Base-by-base conservation (phyloP, 2,329 filamentous ascomycete species). In the Claviceps sp. region DNA sequence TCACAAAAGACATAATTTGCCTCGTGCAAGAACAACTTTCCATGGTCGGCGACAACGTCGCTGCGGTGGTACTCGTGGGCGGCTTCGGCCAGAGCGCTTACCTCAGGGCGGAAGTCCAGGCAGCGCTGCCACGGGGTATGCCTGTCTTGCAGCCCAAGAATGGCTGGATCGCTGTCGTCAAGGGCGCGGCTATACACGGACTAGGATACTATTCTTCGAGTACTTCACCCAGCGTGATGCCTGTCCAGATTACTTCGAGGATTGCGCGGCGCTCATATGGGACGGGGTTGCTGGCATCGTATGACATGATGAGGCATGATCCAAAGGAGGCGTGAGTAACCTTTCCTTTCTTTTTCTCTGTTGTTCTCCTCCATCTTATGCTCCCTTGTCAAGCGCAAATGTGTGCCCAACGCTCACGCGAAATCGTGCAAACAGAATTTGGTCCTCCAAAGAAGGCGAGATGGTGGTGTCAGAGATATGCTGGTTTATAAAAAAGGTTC, bases 101-200 rank as follows among this genome's bases (percentile, higher is more conserved):
- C 56, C 62, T 76, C 17, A 70, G 69, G 56, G 62, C 68, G 51
- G 63, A 68, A 11, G 59, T 77, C 7, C 61, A 64, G 46, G 59
- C 66, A 44, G 60, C 66, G 0, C 61, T 74, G 7, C 57, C 63
- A 8, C 50, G 56, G 7, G 59, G 61, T 5, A 66, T 71, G 7
- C 62, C 70, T 30, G 67, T 78, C 30, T 60, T 78, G 49, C 73
- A 75, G 50, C 74, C 75, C 0, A 64, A 69, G 14, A 70, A 71
- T 53, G 69, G 72, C 3, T 78, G 75, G 74, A 66, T 68, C 1
- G 71, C 74, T 1, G 72, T 78, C 5, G 73, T 74, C 2, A 71
- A 71, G 38, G 76, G 76, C 6, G 75, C 76, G 14, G 71, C 73
- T 5, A 72, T 75, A 22, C 64, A 69, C 48, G 67, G 67, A 2